Evolutionary conservation across 2,329 filamentous ascomycete species (phyloP).

Genomic region (Fusarium mexicanum): DNA sequence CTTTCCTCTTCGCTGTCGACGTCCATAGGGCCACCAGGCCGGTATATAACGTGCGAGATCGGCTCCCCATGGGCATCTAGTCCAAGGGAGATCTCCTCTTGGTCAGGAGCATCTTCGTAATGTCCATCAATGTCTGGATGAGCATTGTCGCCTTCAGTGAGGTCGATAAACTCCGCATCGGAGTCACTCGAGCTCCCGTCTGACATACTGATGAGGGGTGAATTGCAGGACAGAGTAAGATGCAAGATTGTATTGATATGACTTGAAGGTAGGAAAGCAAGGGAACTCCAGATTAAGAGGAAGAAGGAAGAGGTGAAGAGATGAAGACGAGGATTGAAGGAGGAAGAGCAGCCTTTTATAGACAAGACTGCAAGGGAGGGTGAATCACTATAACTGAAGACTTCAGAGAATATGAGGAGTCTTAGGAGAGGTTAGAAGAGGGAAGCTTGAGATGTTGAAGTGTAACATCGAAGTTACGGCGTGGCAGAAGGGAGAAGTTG

Average conservation of each 20-base stretch:
- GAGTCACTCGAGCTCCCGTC: background rate
- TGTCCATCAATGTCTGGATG: background rate
- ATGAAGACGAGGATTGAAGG: background rate
- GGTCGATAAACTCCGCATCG: constrained; percentile 6
- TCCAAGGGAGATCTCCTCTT: background rate
- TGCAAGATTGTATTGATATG: background rate
- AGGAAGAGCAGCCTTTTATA: background rate
- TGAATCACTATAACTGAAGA: background rate
- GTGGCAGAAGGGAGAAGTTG: background rate
- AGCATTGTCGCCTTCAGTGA: constrained; percentile 2
- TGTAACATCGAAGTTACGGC: background rate
- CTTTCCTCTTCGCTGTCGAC: background rate
- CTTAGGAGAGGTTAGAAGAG: background rate
- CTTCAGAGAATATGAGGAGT: background rate
- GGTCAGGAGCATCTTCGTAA: background rate
- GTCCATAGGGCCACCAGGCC: constrained; percentile 4
- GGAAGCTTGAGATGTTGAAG: background rate
- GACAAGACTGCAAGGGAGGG: background rate
- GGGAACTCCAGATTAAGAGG: background rate
- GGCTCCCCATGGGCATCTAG: background rate
- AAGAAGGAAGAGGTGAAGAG: background rate
- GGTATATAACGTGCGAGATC: background rate
- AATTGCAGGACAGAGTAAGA: background rate
- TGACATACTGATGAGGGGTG: constrained; percentile 6
- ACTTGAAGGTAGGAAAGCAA: background rate